Evolutionary conservation across 306 rosid genomes (phyloP), one percentile per base, ranked within the genome.

Genomic region (Acacia confusa): DNA sequence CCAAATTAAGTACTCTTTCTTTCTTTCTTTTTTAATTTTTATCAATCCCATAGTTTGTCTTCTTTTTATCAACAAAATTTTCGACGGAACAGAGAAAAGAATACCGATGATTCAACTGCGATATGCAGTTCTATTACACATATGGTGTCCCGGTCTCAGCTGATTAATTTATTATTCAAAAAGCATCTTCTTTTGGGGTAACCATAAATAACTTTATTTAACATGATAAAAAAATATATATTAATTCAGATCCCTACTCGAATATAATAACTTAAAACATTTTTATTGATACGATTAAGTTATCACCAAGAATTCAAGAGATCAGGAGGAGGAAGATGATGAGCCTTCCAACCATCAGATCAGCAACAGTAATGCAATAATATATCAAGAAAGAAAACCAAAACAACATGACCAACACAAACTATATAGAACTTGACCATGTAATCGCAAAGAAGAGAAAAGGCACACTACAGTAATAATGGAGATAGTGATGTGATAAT

Each of bases 291-390:
- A n/a, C 30, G 67, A 36, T 10, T 45, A 55, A 73, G 45, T 7
- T 44, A 47, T 61, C 75, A 68, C 78, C 40, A 25, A 45, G 6
- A 72, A 68, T 78, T 47, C 75, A 55, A 14, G 45, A 9, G 34
- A 74, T 55, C 69, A 24, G 4, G 24, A 58, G 14, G 20, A 72
- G 53, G 61, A 82, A 84, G 84, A 41, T 52, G 53, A 70, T 61
- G 19, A 58, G 41, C 71, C 78, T 79, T 79, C 84, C 76, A 15
- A 75, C 81, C 52, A 17, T 9, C 52, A 7, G 20, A 7, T 63
- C 72, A 70, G n/a, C 52, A 24, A 66, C 48, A 36, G 6, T 36
- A 74, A 63, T 6, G 55, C 52, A 28, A 25, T 25, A 30, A 24
- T 45, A 60, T 32, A 70, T 70, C n/a, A 72, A 60, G 17, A 20